phyloP scores from a whole-genome alignment of 148 eudicot species.

The Rhododendron ferrugineum region DNA sequence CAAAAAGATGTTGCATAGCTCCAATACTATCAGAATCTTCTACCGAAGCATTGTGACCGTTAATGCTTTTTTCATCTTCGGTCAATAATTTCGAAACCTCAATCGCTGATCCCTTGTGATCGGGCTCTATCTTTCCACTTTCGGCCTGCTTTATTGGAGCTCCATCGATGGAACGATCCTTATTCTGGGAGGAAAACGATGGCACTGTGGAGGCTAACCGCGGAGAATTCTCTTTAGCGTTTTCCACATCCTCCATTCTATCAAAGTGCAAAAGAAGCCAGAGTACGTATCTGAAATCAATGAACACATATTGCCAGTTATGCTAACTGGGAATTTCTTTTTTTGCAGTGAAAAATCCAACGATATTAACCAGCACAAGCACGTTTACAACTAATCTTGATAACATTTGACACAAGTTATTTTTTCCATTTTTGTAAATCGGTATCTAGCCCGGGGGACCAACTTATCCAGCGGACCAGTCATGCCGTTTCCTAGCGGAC shows the following conservation, averaged over 20 bases:
- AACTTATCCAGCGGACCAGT: no score
- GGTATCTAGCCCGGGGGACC: not conserved
- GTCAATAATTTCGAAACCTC: not conserved
- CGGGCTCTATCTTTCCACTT: conserved; percentile 6
- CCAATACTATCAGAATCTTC: not conserved
- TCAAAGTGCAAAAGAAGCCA: conserved; percentile 1
- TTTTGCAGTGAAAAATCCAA: not conserved
- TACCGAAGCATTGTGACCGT: not conserved
- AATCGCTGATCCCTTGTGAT: not conserved
- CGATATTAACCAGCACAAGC: not conserved
- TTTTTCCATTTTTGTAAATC: not conserved
- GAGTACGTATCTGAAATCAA: conserved; percentile 8
- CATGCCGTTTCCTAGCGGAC: no score
- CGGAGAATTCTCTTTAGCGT: not conserved
- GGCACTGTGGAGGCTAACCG: not conserved
- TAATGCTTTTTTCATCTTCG: not conserved
- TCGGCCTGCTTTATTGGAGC: not conserved
- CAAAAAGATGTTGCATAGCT: not conserved
- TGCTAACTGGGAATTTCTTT: not conserved
- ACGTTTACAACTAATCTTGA: not conserved
- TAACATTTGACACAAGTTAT: not conserved
- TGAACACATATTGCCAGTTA: not conserved
- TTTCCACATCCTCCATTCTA: conserved; percentile 18
- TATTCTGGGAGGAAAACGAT: not conserved
- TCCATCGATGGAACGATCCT: conserved; percentile 1